phyloP scores from a whole-genome alignment of 1,284 basidiomycete genomes.

The Cystobasidium slooffiae region DNA sequence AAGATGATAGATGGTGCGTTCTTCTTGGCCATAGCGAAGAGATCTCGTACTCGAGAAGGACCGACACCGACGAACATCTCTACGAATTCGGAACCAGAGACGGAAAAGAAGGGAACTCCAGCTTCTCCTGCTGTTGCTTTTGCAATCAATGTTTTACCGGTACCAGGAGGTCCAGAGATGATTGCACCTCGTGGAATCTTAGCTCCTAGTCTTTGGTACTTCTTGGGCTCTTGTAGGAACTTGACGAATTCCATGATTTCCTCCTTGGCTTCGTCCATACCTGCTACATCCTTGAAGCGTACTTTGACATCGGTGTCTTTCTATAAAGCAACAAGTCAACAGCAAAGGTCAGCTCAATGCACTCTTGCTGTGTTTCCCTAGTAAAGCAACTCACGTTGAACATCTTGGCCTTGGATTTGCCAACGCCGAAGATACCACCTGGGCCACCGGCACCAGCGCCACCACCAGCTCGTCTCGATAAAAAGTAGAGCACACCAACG shows the following conservation, averaged over 20 bases:
- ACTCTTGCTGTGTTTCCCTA: neutral
- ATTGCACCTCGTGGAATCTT: slow-evolving; percentile 99
- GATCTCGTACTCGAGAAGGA: slow-evolving; percentile 93
- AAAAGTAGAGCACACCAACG: slow-evolving; percentile 86
- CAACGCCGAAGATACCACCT: slow-evolving; percentile 95
- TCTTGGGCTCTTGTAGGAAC: slow-evolving; percentile 93
- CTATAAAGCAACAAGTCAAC: slow-evolving; percentile 60
- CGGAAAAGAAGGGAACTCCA: slow-evolving; percentile 94
- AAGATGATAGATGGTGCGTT: slow-evolving; percentile 99
- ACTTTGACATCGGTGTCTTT: slow-evolving; percentile 86
- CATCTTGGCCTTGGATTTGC: slow-evolving; percentile 91
- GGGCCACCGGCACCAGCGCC: slow-evolving; percentile 60
- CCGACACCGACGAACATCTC: slow-evolving; percentile 99
- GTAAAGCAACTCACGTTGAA: slow-evolving; percentile 66
- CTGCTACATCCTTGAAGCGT: slow-evolving; percentile 94
- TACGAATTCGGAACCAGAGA: slow-evolving; percentile 98
- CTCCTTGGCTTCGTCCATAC: slow-evolving; percentile 99
- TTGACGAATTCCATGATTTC: slow-evolving; percentile 99
- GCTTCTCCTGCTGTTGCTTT: slow-evolving; percentile 99
- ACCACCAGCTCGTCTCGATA: slow-evolving; percentile 73
- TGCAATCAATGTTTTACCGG: slow-evolving; percentile 96
- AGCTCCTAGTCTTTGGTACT: slow-evolving; percentile 94
- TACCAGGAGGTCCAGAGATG: slow-evolving; percentile 95
- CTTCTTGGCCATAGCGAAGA: slow-evolving; percentile 97
- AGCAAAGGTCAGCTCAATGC: neutral